Conservation (phyloP, 108 stramenopile species). For the Chaetoceros muelleri region DNA sequence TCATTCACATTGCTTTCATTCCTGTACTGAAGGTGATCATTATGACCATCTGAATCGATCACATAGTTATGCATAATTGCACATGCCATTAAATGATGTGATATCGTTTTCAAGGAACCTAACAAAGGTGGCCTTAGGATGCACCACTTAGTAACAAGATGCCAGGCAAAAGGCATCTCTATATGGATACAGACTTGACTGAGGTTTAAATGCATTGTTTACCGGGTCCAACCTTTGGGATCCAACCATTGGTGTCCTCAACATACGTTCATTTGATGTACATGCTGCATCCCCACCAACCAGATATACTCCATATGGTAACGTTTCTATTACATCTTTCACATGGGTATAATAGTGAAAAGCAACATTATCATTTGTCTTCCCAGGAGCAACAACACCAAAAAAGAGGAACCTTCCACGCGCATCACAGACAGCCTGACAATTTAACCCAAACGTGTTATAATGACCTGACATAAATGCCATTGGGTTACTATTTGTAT, state of each 20-base stretch:
- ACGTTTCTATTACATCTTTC: background rate
- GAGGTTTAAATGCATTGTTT: conserved; percentile 4
- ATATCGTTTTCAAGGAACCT: background rate
- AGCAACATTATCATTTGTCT: conserved; percentile 1
- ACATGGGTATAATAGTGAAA: background rate
- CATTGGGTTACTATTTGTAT: background rate
- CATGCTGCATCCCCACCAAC: conserved; percentile 1
- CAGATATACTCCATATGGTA: background rate
- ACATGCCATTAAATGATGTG: background rate
- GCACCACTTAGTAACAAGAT: conserved; percentile 9
- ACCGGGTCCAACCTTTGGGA: background rate
- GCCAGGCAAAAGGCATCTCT: conserved; percentile 20
- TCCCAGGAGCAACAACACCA: conserved; percentile 10
- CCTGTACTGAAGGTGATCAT: no score
- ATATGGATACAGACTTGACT: conserved; percentile 14
- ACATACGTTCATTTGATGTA: background rate
- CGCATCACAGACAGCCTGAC: conserved; percentile 12
- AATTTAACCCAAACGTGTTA: conserved; percentile 9
- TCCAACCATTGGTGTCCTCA: background rate
- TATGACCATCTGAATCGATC: no score
- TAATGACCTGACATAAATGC: conserved; percentile 9
- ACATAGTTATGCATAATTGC: background rate
- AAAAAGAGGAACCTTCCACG: conserved; percentile 3
- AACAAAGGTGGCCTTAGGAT: conserved; percentile 5
- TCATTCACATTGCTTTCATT: no score